phyloP scores from a whole-genome alignment of 1,284 basidiomycete species.

The Apiotrichum mycotoxinovorans region DNA sequence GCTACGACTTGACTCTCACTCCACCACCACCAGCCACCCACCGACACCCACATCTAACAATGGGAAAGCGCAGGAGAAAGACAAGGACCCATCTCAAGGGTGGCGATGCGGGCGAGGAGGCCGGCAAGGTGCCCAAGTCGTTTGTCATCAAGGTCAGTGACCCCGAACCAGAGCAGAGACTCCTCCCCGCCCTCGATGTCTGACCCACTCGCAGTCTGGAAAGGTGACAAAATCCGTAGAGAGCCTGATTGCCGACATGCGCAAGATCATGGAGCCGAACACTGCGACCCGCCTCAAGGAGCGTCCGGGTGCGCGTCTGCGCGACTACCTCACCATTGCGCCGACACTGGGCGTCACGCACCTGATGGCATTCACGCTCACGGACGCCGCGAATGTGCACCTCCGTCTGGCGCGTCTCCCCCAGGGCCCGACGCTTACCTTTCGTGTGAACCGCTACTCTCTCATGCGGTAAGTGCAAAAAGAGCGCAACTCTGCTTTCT shows the following conservation, averaged over 20 bases:
- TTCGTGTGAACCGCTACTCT: conserved; percentile 88
- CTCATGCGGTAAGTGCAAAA: conserved; percentile 60
- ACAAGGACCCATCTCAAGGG: conserved; percentile 81
- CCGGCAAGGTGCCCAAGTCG: conserved; percentile 54
- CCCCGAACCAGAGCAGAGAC: not conserved
- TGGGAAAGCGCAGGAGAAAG: conserved; percentile 72
- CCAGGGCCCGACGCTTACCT: conserved; percentile 88
- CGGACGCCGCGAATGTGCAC: conserved; percentile 71
- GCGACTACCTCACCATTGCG: conserved; percentile 91
- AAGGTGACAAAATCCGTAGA: conserved; percentile 81
- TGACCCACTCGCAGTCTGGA: conserved; percentile 58
- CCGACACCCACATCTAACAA: conserved; percentile 46
- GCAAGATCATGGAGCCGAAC: conserved; percentile 97
- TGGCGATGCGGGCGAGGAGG: conserved; percentile 40
- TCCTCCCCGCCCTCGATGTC: not conserved
- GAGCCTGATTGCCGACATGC: conserved; percentile 84
- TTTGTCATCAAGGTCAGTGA: conserved; percentile 71
- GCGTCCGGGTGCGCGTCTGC: conserved; percentile 83
- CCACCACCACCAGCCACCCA: not conserved
- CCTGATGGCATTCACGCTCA: conserved; percentile 84
- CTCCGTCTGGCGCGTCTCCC: conserved; percentile 86
- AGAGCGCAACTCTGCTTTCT: no score
- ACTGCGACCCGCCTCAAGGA: conserved; percentile 89
- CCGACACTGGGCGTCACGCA: conserved; percentile 90
- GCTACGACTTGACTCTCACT: not conserved